A percentile compares a stretch with the other conserved stretches of the same genome.
Evolutionary conservation across 106 monocot species (phyloP).

Genomic region (Allium fistulosum): DNA sequence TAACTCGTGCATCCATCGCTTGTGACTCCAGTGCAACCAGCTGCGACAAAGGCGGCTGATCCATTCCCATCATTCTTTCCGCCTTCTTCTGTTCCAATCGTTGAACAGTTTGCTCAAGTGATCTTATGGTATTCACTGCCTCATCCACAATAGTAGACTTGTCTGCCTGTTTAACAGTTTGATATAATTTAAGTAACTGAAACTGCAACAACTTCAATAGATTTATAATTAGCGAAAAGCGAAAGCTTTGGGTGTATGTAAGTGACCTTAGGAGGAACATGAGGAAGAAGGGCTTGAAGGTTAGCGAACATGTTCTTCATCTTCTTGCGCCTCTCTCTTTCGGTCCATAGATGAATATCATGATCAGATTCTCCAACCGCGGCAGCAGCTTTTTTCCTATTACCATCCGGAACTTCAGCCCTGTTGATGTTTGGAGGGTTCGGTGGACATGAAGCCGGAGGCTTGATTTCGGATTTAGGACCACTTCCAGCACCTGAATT

Average conservation of each 20-base stretch:
- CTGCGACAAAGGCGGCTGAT: background rate
- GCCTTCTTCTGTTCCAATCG: background rate
- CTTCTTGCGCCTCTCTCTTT: conserved; percentile 67
- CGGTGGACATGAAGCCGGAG: no score
- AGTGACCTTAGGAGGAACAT: conserved; percentile 48
- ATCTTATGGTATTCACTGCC: conserved; percentile 12
- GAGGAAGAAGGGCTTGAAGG: conserved; percentile 55
- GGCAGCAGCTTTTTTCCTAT: background rate
- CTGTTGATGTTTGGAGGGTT: background rate
- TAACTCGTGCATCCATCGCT: background rate
- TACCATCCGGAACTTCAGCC: background rate
- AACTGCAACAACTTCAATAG: background rate
- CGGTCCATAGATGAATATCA: conserved; percentile 55
- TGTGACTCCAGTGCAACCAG: background rate
- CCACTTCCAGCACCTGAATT: conserved; percentile 10
- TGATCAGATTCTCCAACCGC: conserved; percentile 18
- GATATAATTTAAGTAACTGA: background rate
- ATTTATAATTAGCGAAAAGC: background rate
- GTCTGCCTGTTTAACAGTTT: conserved; percentile 4
- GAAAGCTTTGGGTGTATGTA: background rate
- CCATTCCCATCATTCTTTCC: background rate
- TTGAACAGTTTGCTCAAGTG: conserved; percentile 3
- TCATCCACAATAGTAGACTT: conserved; percentile 11
- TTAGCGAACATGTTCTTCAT: conserved; percentile 62
- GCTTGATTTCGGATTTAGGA: background rate